Evolutionary conservation across 495 filamentous ascomycete genomes (phyloP).

Genomic region (Penicillium soppii): DNA sequence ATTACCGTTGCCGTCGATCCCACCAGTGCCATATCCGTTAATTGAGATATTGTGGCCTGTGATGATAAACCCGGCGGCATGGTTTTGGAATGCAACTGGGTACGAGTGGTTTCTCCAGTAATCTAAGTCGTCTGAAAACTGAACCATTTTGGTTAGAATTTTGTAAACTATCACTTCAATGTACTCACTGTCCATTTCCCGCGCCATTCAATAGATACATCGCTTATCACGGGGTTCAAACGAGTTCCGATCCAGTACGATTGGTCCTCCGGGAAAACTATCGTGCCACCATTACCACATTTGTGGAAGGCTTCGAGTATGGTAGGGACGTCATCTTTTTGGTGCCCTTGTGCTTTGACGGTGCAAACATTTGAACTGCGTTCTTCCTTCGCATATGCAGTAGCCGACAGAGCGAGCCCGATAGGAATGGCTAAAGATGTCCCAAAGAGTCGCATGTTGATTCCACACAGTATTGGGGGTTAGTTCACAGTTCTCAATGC

Average conservation of each 20-base stretch:
- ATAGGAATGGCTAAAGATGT: not conserved
- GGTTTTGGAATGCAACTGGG: constrained; percentile 56
- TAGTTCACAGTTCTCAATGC: not conserved
- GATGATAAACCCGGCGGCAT: constrained; percentile 52
- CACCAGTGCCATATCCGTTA: constrained; percentile 50
- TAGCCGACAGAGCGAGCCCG: not conserved
- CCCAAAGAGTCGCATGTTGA: not conserved
- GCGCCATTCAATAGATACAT: constrained; percentile 49
- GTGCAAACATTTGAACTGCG: constrained; percentile 20
- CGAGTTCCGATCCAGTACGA: constrained; percentile 50
- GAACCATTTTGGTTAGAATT: not conserved
- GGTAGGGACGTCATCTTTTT: constrained; percentile 48
- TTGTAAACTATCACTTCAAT: not conserved
- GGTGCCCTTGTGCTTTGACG: constrained; percentile 26
- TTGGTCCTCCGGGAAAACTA: constrained; percentile 52
- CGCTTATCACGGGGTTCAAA: constrained; percentile 46
- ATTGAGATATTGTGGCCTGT: constrained; percentile 49
- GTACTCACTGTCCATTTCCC: constrained; percentile 44
- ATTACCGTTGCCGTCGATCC: constrained; percentile 56
- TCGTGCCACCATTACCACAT: constrained; percentile 50
- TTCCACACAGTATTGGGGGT: not conserved
- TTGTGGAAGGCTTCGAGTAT: constrained; percentile 49
- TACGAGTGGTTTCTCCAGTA: constrained; percentile 59
- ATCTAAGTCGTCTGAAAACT: constrained; percentile 51
- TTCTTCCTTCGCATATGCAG: constrained; percentile 2